A percentile compares a stretch with the other conserved stretches of the same genome.
phyloP scores from a whole-genome alignment of 1,139 yeast species.

The Hemisphaericaspora lyxosophila region DNA sequence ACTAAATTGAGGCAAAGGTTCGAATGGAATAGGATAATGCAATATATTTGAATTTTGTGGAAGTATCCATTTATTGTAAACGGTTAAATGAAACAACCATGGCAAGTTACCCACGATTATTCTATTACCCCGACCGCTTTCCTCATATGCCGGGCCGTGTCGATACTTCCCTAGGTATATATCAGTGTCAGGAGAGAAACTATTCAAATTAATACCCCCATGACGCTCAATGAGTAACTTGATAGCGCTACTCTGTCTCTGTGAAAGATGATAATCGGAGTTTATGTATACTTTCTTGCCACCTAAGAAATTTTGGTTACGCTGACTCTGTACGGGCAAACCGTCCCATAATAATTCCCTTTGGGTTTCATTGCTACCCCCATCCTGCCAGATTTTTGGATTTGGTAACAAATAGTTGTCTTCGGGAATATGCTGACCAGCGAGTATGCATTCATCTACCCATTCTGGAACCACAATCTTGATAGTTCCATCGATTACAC shows the following conservation, averaged over 20 bases:
- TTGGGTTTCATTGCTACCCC: conserved; percentile 6
- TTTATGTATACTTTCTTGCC: conserved; percentile 31
- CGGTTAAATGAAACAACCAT: conserved; percentile 73
- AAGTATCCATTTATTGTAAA: conserved; percentile 52
- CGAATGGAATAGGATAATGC: conserved; percentile 68
- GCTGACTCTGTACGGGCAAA: conserved; percentile 8
- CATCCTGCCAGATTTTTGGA: conserved; percentile 17
- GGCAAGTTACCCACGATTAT: conserved; percentile 61
- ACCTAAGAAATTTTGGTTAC: conserved; percentile 16
- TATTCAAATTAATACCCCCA: conserved; percentile 30
- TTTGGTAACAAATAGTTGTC: conserved; percentile 48
- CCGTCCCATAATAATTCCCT: conserved; percentile 15
- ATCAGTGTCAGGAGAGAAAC: conserved; percentile 37
- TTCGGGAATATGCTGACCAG: conserved; percentile 53
- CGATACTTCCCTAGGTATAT: conserved; percentile 69
- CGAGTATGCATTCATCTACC: conserved; percentile 67
- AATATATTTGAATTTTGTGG: conserved; percentile 59
- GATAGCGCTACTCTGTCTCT: conserved; percentile 27
- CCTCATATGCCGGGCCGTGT: conserved; percentile 48
- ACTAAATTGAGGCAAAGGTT: conserved; percentile 52
- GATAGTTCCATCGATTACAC: conserved; percentile 44
- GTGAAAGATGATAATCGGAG: conserved; percentile 35
- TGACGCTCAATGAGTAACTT: conserved; percentile 26
- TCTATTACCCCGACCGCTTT: conserved; percentile 24
- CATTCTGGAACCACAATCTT: conserved; percentile 75